phyloP scores from a whole-genome alignment of 2,329 filamentous ascomycete species.

The Pseudocercospora eumusae region DNA sequence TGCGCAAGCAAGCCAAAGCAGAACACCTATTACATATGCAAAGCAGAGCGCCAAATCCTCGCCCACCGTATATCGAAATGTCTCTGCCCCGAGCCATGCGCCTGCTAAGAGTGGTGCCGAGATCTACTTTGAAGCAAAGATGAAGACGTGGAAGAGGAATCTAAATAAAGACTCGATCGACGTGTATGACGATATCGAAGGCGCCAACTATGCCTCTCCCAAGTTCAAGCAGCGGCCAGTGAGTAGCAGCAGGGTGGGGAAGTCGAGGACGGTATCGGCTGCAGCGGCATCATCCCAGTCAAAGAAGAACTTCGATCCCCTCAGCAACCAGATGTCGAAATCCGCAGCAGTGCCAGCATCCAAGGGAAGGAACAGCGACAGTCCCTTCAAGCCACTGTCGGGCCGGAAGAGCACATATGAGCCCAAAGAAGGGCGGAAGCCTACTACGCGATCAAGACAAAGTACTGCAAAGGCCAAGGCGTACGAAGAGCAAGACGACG shows the following conservation, averaged over 20 bases:
- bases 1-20: conserved; percentile 5
- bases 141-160: conserved; percentile 16
- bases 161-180: conserved; percentile 33
- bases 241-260: neutral
- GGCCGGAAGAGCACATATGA: conserved; percentile 7
- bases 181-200: conserved; percentile 49
- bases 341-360: conserved; percentile 11
- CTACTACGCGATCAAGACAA: neutral
- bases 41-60: conserved; percentile 21
- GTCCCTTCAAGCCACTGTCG: conserved; percentile 37
- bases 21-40: conserved; percentile 6
- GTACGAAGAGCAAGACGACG: neutral
- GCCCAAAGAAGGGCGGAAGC: neutral
- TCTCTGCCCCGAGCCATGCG: neutral
- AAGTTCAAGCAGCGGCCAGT: neutral
- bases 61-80: conserved; percentile 10
- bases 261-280: neutral
- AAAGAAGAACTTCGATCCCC: conserved; percentile 27
- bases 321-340: conserved; percentile 22
- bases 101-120: conserved; percentile 15
- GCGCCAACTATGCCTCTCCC: conserved; percentile 36
- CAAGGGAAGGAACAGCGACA: conserved; percentile 15
- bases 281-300: neutral
- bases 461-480: neutral
- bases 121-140: conserved; percentile 15